Percentiles rank a stretch among this genome's conserved stretches.
phyloP scores from a whole-genome alignment of 2,329 filamentous ascomycete genomes.

The Dendrostoma leiphaemia region DNA sequence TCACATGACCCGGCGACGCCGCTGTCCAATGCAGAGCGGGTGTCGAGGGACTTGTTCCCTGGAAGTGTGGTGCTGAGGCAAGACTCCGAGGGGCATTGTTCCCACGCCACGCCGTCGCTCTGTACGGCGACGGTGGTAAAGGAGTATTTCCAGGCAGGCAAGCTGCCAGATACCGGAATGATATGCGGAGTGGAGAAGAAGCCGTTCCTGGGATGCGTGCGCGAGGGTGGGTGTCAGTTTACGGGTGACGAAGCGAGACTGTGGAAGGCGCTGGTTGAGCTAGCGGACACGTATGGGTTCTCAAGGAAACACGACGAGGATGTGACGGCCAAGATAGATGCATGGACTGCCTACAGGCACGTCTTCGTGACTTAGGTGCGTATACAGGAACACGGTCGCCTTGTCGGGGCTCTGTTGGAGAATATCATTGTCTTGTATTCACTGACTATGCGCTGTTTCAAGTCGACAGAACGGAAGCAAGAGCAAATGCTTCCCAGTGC shows the following conservation, averaged over 20 bases:
- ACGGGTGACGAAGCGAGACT: neutral
- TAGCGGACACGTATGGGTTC: slow-evolving; percentile 7
- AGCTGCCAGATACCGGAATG: neutral
- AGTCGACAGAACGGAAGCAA: too few relatives aligned
- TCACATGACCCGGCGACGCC: neutral
- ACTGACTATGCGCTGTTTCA: too few relatives aligned
- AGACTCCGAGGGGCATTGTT: slow-evolving; percentile 10
- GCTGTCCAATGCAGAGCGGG: neutral
- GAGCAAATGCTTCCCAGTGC: too few relatives aligned
- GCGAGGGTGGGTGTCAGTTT: neutral
- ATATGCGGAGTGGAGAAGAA: slow-evolving; percentile 1
- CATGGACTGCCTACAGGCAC: neutral
- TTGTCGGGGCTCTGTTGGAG: neutral
- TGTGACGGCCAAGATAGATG: neutral
- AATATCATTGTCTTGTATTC: too few relatives aligned
- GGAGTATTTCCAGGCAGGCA: slow-evolving; percentile 1
- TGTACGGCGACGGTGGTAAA: neutral
- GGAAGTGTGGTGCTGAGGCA: slow-evolving; percentile 1
- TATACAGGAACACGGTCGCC: neutral
- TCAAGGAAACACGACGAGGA: slow-evolving; percentile 1
- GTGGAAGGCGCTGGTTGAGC: slow-evolving; percentile 1
- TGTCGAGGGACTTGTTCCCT: neutral
- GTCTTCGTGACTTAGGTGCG: neutral
- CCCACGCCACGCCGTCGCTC: neutral
- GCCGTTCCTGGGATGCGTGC: slow-evolving; percentile 4